Percentiles rank a stretch among this genome's conserved stretches.
phyloP scores from a whole-genome alignment of 352 stramenopile genomes.

The Globisporangium acanthophoron region DNA sequence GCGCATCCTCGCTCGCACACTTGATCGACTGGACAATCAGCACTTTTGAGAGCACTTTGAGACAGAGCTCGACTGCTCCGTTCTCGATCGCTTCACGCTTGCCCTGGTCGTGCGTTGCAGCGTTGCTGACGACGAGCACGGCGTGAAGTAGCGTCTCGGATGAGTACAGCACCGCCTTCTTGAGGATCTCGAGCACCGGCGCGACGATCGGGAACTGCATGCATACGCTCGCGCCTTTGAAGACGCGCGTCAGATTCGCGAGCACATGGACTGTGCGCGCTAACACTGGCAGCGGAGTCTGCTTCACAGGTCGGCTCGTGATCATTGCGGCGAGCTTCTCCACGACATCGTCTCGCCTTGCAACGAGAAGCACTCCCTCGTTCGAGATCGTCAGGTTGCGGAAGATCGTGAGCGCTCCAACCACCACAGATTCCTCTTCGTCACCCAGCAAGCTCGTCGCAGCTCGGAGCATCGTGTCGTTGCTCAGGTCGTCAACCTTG shows the following conservation, averaged over 20 bases:
- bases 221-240: constrained; percentile 39
- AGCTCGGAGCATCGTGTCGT: constrained; percentile 45
- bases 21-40: constrained; percentile 39
- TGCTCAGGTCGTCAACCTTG: constrained; percentile 34
- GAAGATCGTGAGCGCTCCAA: constrained; percentile 43
- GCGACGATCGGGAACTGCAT: constrained; percentile 37
- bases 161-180: constrained; percentile 43
- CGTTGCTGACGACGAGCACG: constrained; percentile 42
- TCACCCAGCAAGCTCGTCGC: constrained; percentile 38
- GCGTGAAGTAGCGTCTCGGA: constrained; percentile 32
- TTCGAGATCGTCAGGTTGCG: constrained; percentile 54
- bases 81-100: constrained; percentile 47
- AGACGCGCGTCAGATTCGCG: constrained; percentile 50
- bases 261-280: constrained; percentile 33
- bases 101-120: constrained; percentile 44
- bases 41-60: constrained; percentile 44
- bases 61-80: constrained; percentile 45
- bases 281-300: constrained; percentile 29
- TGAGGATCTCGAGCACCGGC: constrained; percentile 48
- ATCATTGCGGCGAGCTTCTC: constrained; percentile 38
- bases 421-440: constrained; percentile 34
- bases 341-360: constrained; percentile 31
- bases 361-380: constrained; percentile 42
- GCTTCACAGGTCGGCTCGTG: constrained; percentile 36
- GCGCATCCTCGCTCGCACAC: constrained; percentile 28